Evolutionary conservation across 1,284 basidiomycete genomes (phyloP).

Genomic region (Cryptococcus wingfieldii): DNA sequence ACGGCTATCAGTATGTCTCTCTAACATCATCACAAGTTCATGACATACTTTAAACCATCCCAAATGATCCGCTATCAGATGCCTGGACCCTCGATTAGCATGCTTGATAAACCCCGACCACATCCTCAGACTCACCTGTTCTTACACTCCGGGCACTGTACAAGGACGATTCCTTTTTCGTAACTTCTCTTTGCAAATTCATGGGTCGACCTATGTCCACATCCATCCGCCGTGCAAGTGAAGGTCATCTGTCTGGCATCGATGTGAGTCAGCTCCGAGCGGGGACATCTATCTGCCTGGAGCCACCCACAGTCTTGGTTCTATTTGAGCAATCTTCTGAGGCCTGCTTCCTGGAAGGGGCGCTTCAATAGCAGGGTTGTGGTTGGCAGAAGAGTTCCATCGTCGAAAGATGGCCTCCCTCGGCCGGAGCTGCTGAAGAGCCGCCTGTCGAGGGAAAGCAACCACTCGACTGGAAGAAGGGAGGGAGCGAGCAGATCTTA

Average conservation of each 20-base stretch:
- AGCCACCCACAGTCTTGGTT: constrained; percentile 35
- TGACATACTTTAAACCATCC: constrained; percentile 68
- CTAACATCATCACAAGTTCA: background rate
- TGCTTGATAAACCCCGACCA: background rate
- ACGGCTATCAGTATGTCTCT: constrained; percentile 27
- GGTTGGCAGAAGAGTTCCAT: constrained; percentile 9
- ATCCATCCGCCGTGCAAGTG: constrained; percentile 77
- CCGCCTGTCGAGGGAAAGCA: background rate
- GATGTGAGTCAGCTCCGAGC: background rate
- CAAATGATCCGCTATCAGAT: constrained; percentile 84
- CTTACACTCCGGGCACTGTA: constrained; percentile 87
- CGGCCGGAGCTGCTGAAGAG: background rate
- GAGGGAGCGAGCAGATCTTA: background rate
- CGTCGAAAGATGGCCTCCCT: background rate
- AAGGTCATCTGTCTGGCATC: constrained; percentile 63
- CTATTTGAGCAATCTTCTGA: constrained; percentile 34
- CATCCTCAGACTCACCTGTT: constrained; percentile 61
- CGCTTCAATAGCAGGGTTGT: constrained; percentile 20
- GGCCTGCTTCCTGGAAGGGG: constrained; percentile 13
- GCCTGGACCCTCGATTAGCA: constrained; percentile 50
- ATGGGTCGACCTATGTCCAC: constrained; percentile 78
- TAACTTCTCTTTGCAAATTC: constrained; percentile 82
- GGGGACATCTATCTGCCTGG: background rate
- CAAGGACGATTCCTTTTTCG: constrained; percentile 80
- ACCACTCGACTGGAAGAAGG: background rate